Evolutionary conservation across 208 protist species (phyloP).

Genomic region (Trypanosoma grayi): DNA sequence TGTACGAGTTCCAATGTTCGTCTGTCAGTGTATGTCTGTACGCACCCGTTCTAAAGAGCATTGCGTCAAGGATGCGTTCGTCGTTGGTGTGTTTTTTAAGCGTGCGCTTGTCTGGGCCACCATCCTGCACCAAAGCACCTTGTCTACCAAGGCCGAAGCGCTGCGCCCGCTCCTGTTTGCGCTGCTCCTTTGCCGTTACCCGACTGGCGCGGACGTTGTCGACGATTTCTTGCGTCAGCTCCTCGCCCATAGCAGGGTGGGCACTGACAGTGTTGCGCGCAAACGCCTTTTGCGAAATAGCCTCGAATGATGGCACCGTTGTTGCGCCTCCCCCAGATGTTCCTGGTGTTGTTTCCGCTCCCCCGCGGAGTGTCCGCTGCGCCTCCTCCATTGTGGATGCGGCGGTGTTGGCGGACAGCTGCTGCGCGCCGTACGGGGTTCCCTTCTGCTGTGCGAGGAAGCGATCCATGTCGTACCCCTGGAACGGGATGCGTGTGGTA

Average conservation of each 20-base stretch:
- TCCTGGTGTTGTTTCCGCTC: no score
- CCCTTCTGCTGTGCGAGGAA: slow-evolving; percentile 66
- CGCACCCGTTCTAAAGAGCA: slow-evolving; percentile 56
- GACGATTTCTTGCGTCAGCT: slow-evolving; percentile 59
- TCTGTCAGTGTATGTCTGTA: slow-evolving; percentile 68
- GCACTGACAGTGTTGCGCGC: slow-evolving; percentile 69
- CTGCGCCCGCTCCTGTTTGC: slow-evolving; percentile 53
- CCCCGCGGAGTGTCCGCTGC: slow-evolving; percentile 46
- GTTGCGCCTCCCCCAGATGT: no score
- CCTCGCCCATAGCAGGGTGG: slow-evolving; percentile 67
- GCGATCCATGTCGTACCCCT: slow-evolving; percentile 89
- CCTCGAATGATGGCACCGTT: slow-evolving; percentile 32
- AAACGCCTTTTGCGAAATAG: slow-evolving; percentile 40
- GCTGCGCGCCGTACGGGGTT: slow-evolving; percentile 63
- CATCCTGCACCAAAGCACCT: slow-evolving; percentile 83
- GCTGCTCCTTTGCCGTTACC: slow-evolving; percentile 12
- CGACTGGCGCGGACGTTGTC: slow-evolving; percentile 31
- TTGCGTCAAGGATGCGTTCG: slow-evolving; percentile 79
- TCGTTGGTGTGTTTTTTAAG: slow-evolving; percentile 79
- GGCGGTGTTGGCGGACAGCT: slow-evolving; percentile 49
- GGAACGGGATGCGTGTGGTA: slow-evolving; percentile 51
- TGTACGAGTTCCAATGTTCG: slow-evolving; percentile 79
- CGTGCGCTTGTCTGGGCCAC: slow-evolving; percentile 71
- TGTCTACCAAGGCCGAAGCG: slow-evolving; percentile 87
- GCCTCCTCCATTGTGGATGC: slow-evolving; percentile 78